phyloP scores from a whole-genome alignment of 768 basidiomycete genomes.

The Rhodosporidiobolus sp. region DNA sequence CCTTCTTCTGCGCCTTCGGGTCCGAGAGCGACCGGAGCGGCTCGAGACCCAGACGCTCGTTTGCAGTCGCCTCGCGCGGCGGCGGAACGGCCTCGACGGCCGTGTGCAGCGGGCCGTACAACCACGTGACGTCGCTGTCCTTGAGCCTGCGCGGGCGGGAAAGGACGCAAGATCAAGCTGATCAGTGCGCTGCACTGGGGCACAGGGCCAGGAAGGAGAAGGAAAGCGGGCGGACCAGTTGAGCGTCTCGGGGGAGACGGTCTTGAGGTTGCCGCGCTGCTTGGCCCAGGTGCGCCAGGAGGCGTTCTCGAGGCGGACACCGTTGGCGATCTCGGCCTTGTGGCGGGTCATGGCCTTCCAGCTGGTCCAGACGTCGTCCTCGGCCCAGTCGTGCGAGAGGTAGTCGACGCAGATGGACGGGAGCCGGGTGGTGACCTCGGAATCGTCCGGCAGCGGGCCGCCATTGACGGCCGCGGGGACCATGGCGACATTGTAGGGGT shows the following conservation, averaged over 20 bases:
- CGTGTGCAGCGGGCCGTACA: conserved; percentile 93
- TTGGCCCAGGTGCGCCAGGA: conserved; percentile 99
- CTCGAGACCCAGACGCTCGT: conserved; percentile 59
- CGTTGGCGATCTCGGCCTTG: conserved; percentile 97
- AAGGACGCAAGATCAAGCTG: neutral
- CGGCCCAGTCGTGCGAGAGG: conserved; percentile 93
- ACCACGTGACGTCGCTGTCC: conserved; percentile 98
- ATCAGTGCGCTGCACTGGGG: neutral
- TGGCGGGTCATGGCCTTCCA: conserved; percentile 98
- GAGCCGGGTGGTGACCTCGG: conserved; percentile 66
- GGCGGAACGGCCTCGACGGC: conserved; percentile 79
- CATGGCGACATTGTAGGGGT: conserved; percentile 42
- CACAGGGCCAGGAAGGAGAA: neutral
- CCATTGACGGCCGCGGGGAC: conserved; percentile 48
- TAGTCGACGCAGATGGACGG: conserved; percentile 96
- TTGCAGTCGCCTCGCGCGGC: conserved; percentile 56
- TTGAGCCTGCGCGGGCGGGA: conserved; percentile 71
- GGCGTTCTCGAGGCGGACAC: conserved; percentile 90
- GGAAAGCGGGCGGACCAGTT: conserved; percentile 71
- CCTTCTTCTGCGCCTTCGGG: conserved; percentile 6
- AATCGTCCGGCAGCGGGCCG: conserved; percentile 52
- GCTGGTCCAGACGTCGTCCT: conserved; percentile 97
- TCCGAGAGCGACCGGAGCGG: conserved; percentile 36
- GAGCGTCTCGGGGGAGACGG: conserved; percentile 90
- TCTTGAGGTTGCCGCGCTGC: conserved; percentile 92